phyloP scores from a whole-genome alignment of 2,329 filamentous ascomycete genomes.

The Phoma sp. region DNA sequence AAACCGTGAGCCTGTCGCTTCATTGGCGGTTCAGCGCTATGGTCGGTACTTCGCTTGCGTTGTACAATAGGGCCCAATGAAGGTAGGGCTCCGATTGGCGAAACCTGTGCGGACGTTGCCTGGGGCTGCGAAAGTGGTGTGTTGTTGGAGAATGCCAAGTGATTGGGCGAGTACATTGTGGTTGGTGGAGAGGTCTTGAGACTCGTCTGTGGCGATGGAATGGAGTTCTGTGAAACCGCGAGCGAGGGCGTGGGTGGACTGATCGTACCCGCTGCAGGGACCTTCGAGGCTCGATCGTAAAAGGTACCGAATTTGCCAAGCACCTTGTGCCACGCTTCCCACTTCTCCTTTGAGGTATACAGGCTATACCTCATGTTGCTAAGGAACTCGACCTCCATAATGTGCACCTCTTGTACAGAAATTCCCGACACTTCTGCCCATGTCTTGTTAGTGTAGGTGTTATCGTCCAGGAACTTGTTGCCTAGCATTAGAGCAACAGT shows the following conservation, averaged over 20 bases:
- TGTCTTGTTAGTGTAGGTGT: slow-evolving; percentile 99
- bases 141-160: slow-evolving; percentile 49
- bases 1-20: slow-evolving; percentile 57
- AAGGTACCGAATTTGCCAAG: slow-evolving; percentile 83
- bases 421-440: slow-evolving; percentile 98
- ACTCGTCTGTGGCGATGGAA: slow-evolving; percentile 58
- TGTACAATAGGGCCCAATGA: slow-evolving; percentile 47
- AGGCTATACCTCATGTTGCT: slow-evolving; percentile 98
- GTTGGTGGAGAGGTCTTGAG: slow-evolving; percentile 59
- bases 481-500: slow-evolving; percentile 97
- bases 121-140: slow-evolving; percentile 49
- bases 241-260: slow-evolving; percentile 46
- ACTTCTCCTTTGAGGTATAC: slow-evolving; percentile 82
- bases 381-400: slow-evolving; percentile 99
- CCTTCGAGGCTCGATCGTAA: slow-evolving; percentile 71
- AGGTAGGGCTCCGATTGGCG: slow-evolving; percentile 52
- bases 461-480: slow-evolving; percentile 98
- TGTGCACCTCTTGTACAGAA: slow-evolving; percentile 90
- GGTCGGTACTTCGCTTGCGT: slow-evolving; percentile 66
- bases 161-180: slow-evolving; percentile 51
- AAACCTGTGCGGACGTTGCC: slow-evolving; percentile 51
- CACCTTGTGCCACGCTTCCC: slow-evolving; percentile 85
- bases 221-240: slow-evolving; percentile 51
- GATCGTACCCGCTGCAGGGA: slow-evolving; percentile 49
- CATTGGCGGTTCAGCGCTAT: slow-evolving; percentile 60